Percentiles rank a stretch among this genome's conserved stretches.
Evolutionary conservation across 805 yeast species (phyloP).

Genomic region (Pichia nanzhaoensis): DNA sequence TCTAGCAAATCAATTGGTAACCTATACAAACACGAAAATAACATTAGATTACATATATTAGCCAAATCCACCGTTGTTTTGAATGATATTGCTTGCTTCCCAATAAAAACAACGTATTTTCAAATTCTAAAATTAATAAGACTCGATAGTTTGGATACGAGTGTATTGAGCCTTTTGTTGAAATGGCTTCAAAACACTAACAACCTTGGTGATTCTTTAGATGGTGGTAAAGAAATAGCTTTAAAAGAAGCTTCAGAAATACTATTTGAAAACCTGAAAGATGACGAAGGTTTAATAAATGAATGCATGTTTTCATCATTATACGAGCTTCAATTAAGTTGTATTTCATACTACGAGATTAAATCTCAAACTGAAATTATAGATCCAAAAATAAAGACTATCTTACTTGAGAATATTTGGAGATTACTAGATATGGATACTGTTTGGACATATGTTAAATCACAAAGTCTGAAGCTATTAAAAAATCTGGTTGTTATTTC

Average conservation of each 20-base stretch:
- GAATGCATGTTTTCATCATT: slow-evolving; percentile 33
- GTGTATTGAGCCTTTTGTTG: slow-evolving; percentile 23
- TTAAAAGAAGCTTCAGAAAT: slow-evolving; percentile 29
- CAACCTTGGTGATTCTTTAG: slow-evolving; percentile 24
- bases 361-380: neutral
- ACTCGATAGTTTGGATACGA: slow-evolving; percentile 2
- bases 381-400: slow-evolving; percentile 1
- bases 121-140: slow-evolving; percentile 14
- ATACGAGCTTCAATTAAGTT: slow-evolving; percentile 40
- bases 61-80: slow-evolving; percentile 17
- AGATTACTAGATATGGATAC: slow-evolving; percentile 14
- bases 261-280: slow-evolving; percentile 23
- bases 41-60: slow-evolving; percentile 10
- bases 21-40: neutral
- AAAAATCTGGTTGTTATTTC: slow-evolving; percentile 18
- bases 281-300: slow-evolving; percentile 18
- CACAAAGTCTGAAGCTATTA: slow-evolving; percentile 34
- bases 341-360: slow-evolving; percentile 30
- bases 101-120: slow-evolving; percentile 21
- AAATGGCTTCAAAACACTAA: slow-evolving; percentile 32
- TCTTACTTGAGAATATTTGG: slow-evolving; percentile 21
- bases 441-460: slow-evolving; percentile 40
- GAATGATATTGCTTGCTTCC: slow-evolving; percentile 13
- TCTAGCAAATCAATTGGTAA: neutral
- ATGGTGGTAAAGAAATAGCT: slow-evolving; percentile 48